A percentile compares a stretch with the other conserved stretches of the same genome.
These are phyloP conservation scores for Lactuca sativa DNA, from an alignment of 129 eudicot genomes.

Conservation along the genomic window DNA sequence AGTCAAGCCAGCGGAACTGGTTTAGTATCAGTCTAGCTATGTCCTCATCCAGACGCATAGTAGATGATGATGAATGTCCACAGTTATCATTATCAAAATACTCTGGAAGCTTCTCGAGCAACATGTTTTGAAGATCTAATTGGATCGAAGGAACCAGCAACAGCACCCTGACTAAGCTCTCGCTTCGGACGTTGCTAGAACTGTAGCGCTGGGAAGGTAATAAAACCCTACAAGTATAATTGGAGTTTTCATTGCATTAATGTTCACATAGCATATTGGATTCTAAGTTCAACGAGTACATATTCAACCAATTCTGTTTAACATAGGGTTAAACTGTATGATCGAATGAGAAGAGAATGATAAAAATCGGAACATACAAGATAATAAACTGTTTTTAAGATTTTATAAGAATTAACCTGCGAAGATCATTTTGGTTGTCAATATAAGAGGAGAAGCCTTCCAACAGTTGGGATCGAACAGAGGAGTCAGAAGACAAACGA, in stretches of 20 bases:
- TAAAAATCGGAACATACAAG: not conserved
- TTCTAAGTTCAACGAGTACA: not conserved
- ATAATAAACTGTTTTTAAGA: not conserved
- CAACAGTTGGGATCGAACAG: slow-evolving; percentile 44
- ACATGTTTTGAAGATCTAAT: slow-evolving; percentile 51
- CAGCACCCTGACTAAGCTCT: slow-evolving; percentile 63
- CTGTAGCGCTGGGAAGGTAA: slow-evolving; percentile 48
- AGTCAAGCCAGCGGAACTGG: slow-evolving; percentile 88
- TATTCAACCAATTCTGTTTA: not conserved
- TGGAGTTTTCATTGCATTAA: not conserved
- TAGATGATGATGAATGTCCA: slow-evolving; percentile 31
- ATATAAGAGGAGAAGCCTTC: slow-evolving; percentile 54
- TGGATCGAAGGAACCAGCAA: slow-evolving; percentile 66
- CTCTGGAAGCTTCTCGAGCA: slow-evolving; percentile 83
- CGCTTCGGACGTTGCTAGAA: slow-evolving; percentile 41
- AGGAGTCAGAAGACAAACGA: slow-evolving; percentile 37
- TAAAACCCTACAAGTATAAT: slow-evolving; percentile 50
- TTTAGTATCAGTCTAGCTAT: slow-evolving; percentile 70
- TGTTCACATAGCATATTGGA: not conserved
- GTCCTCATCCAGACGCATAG: slow-evolving; percentile 57
- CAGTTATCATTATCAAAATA: slow-evolving; percentile 51
- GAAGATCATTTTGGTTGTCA: slow-evolving; percentile 41
- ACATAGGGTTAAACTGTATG: not conserved
- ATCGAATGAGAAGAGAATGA: not conserved
- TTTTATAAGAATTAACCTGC: slow-evolving; percentile 37